Conservation (phyloP, 306 rosid species). For the Casuarina cunninghamiana region DNA sequence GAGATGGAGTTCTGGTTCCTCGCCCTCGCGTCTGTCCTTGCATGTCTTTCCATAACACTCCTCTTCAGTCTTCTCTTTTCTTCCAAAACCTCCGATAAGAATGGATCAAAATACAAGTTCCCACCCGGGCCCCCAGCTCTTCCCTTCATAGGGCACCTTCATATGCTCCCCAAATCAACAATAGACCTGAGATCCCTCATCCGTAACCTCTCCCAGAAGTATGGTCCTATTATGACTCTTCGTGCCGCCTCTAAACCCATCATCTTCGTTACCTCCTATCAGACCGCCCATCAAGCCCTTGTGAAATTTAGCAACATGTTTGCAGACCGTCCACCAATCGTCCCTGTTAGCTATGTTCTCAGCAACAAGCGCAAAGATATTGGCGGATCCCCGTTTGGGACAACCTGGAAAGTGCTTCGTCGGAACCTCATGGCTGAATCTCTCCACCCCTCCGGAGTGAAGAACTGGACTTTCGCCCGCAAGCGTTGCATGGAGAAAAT, state of each 20-base stretch:
- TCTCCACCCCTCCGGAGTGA: background rate
- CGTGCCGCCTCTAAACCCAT: slow-evolving; percentile 14
- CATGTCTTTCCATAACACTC: background rate
- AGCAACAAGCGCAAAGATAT: background rate
- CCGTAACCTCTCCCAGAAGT: slow-evolving; percentile 22
- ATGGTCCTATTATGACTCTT: background rate
- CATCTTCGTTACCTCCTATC: slow-evolving; percentile 32
- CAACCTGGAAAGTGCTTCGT: background rate
- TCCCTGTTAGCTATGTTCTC: background rate
- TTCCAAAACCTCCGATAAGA: background rate
- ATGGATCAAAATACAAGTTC: background rate
- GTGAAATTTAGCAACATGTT: slow-evolving; percentile 27
- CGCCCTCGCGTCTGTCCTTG: background rate
- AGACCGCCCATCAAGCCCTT: slow-evolving; percentile 40
- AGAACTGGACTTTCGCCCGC: background rate
- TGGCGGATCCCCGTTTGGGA: background rate
- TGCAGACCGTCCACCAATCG: background rate
- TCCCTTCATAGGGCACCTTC: slow-evolving; percentile 23
- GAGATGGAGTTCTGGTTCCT: slow-evolving; percentile 17
- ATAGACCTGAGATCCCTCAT: slow-evolving; percentile 14
- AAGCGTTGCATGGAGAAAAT: background rate
- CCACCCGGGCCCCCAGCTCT: slow-evolving; percentile 29
- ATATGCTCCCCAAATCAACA: slow-evolving; percentile 17
- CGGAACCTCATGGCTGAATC: background rate
- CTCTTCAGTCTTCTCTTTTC: background rate